Conservation (phyloP, 169 alveolate genomes). For the Eimeria tenella region DNA sequence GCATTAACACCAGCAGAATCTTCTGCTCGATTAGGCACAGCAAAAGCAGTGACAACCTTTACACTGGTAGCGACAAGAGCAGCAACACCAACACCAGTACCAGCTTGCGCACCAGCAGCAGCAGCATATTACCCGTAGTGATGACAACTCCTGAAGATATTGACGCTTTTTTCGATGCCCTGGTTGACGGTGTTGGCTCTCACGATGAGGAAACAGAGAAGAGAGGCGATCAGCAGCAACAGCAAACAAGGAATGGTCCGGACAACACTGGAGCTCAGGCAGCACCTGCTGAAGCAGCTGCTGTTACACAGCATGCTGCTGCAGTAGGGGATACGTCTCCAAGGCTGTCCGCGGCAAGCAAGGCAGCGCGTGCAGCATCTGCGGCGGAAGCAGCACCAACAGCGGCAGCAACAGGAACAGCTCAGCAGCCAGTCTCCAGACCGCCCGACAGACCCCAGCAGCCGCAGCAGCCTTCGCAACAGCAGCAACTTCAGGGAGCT, state of each 20-base stretch:
- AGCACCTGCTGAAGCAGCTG: neutral
- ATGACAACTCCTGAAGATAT: constrained; percentile 73
- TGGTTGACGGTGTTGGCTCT: constrained; percentile 54
- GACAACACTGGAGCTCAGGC: neutral
- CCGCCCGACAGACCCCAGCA: neutral
- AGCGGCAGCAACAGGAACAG: constrained; percentile 19
- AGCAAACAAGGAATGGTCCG: constrained; percentile 13
- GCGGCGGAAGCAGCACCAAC: constrained; percentile 53
- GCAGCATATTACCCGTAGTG: neutral
- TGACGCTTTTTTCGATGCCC: constrained; percentile 74
- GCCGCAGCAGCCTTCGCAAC: constrained; percentile 32
- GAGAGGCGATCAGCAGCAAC: constrained; percentile 1
- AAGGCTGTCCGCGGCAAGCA: neutral
- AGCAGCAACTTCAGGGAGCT: constrained; percentile 29
- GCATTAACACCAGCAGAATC: neutral
- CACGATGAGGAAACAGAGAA: constrained; percentile 26
- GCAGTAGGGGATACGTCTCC: constrained; percentile 1
- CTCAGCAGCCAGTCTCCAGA: neutral
- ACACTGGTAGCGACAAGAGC: constrained; percentile 36
- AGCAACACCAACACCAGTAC: constrained; percentile 27
- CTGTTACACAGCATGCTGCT: neutral
- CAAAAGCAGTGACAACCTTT: constrained; percentile 6
- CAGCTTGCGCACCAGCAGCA: constrained; percentile 40
- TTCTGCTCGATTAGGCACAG: neutral
- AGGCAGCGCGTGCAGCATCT: neutral